Percentiles rank a stretch among this genome's conserved stretches.
Evolutionary conservation across 116 monocot genomes (phyloP).

Genomic region (Phalaenopsis hybrid): DNA sequence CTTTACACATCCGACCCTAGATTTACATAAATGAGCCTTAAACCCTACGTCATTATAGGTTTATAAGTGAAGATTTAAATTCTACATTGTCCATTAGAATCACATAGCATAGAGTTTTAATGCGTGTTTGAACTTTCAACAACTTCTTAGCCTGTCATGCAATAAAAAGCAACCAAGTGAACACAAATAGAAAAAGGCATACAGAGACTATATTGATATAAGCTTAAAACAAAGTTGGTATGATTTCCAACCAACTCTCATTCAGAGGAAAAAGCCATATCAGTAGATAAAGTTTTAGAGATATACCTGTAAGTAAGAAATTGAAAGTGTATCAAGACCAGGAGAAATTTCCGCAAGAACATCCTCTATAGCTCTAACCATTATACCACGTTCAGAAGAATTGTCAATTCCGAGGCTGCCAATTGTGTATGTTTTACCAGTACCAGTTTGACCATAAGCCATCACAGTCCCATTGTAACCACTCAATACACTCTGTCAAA

Average conservation of each 20-base stretch:
- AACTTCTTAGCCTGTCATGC: too few species aligned
- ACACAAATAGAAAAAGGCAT: too few species aligned
- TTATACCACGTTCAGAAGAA: slow-evolving; percentile 65
- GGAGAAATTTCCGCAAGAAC: slow-evolving; percentile 38
- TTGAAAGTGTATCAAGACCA: slow-evolving; percentile 32
- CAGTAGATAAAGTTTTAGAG: neutral
- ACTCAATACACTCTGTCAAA: slow-evolving; percentile 67
- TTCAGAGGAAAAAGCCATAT: neutral
- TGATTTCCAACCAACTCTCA: too few species aligned
- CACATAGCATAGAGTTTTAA: neutral
- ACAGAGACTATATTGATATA: too few species aligned
- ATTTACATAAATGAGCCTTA: too few species aligned
- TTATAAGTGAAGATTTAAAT: neutral
- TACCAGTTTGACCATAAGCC: slow-evolving; percentile 89
- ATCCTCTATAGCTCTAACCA: slow-evolving; percentile 75
- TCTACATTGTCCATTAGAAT: neutral
- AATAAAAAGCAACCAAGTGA: too few species aligned
- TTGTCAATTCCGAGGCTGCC: slow-evolving; percentile 60
- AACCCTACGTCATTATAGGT: too few species aligned
- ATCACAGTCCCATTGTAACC: slow-evolving; percentile 82
- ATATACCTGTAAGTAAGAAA: slow-evolving; percentile 69
- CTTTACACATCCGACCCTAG: too few species aligned
- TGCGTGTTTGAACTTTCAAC: neutral
- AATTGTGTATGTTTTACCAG: slow-evolving; percentile 71
- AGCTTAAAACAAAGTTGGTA: too few species aligned